Percentiles rank a stretch among this genome's conserved stretches.
These are phyloP conservation scores for Mycena capillaripes DNA, from an alignment of 768 basidiomycete species.

Conservation along the genomic window DNA sequence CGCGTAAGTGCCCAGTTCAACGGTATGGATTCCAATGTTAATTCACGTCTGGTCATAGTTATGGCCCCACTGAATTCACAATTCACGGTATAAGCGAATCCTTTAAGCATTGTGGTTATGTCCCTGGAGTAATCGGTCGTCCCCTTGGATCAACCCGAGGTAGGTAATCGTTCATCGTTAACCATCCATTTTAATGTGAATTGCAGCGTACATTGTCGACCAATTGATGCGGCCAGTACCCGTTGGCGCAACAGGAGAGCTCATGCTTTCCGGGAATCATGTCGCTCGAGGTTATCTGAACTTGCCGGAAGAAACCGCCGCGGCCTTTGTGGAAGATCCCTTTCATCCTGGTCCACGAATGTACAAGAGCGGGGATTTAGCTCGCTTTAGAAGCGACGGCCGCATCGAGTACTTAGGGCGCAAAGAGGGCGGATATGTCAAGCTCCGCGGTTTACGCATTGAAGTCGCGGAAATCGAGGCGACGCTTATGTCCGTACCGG, in stretches of 20 bases:
- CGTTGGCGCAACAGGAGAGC: conserved; percentile 7
- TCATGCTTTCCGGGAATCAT: conserved; percentile 2
- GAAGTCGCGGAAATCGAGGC: conserved; percentile 12
- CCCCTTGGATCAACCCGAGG: conserved; percentile 14
- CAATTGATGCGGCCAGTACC: neutral
- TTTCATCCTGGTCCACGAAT: conserved; percentile 18
- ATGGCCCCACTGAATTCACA: conserved; percentile 9
- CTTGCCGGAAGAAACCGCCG: conserved; percentile 9
- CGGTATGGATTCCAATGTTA: neutral
- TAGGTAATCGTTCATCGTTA: neutral
- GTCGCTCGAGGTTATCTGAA: conserved; percentile 17
- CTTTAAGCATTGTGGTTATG: neutral
- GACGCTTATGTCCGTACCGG: neutral
- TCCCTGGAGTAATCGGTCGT: conserved; percentile 9
- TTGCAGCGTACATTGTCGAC: conserved; percentile 12
- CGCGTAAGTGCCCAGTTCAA: neutral
- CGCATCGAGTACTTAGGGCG: conserved; percentile 12
- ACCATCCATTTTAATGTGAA: neutral
- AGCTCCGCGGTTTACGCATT: conserved; percentile 8
- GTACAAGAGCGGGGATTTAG: conserved; percentile 14
- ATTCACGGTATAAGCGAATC: neutral
- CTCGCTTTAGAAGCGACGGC: conserved; percentile 5
- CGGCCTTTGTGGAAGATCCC: conserved; percentile 2
- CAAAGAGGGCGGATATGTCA: conserved; percentile 10
- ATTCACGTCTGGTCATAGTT: neutral